Conservation (phyloP, 176 grass and related monocot species). For the Cenchrus fungigraminus region DNA sequence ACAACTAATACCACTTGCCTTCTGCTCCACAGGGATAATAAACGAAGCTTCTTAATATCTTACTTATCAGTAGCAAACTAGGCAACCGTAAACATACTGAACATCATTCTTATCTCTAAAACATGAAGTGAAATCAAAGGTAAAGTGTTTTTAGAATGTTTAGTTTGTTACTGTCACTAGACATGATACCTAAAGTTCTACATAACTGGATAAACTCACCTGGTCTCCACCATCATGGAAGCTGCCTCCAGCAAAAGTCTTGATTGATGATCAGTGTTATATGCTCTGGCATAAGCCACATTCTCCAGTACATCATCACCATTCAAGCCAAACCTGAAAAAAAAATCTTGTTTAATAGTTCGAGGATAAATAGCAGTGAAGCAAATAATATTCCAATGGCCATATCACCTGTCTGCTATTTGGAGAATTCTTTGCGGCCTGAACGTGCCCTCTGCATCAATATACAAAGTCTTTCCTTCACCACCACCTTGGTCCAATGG, state of each 20-base stretch:
- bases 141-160: neutral
- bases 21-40: neutral
- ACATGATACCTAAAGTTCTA: neutral
- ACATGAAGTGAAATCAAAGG: neutral
- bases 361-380: neutral
- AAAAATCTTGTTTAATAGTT: slow-evolving; percentile 7
- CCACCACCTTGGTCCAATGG: slow-evolving; percentile 97
- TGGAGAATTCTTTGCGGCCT: slow-evolving; percentile 89
- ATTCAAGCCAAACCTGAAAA: slow-evolving; percentile 86
- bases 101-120: neutral
- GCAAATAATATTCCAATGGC: neutral
- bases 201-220: slow-evolving; percentile 40
- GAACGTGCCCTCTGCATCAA: slow-evolving; percentile 94
- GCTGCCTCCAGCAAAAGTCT: slow-evolving; percentile 88
- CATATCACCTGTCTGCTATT: slow-evolving; percentile 81
- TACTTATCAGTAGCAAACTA: slow-evolving; percentile 8
- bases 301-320: slow-evolving; percentile 95
- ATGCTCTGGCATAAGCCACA: slow-evolving; percentile 94
- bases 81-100: slow-evolving; percentile 9
- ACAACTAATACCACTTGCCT: neutral
- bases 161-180: neutral
- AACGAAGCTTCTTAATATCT: neutral
- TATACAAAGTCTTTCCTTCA: slow-evolving; percentile 94
- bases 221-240: slow-evolving; percentile 96
- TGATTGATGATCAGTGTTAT: slow-evolving; percentile 94